Conservation (phyloP, 768 basidiomycete genomes). For the Boletus pseudo-olivaceus region DNA sequence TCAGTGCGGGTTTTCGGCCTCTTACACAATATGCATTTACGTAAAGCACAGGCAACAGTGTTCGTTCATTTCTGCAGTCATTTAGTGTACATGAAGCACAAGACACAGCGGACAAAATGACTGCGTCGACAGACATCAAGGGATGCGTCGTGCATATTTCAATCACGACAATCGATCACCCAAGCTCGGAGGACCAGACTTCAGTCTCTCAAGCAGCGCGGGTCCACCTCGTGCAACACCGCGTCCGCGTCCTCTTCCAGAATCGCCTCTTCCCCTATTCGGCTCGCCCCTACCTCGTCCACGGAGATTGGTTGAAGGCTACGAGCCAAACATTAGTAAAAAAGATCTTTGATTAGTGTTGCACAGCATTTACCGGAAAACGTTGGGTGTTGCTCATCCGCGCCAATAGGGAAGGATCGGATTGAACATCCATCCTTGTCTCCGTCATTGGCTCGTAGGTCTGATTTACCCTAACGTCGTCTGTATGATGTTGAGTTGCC, state of each 20-base stretch:
- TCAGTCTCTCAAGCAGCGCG: slow-evolving; percentile 17
- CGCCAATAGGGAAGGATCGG: slow-evolving; percentile 21
- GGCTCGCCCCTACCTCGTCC: slow-evolving; percentile 21
- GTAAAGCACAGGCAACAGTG: slow-evolving; percentile 6
- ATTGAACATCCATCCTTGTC: slow-evolving; percentile 10
- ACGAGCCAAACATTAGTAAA: neutral
- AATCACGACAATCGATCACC: slow-evolving; percentile 20
- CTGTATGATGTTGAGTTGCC: slow-evolving; percentile 4
- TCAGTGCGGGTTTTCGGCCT: neutral
- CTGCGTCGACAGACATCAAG: neutral
- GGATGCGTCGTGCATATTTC: neutral
- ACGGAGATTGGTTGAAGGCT: slow-evolving; percentile 17
- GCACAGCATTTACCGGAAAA: slow-evolving; percentile 17
- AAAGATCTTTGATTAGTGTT: neutral
- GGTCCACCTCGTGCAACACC: slow-evolving; percentile 16
- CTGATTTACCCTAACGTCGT: slow-evolving; percentile 5
- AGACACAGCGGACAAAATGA: neutral
- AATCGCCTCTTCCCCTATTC: slow-evolving; percentile 19
- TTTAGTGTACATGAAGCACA: neutral
- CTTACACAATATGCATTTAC: slow-evolving; percentile 12
- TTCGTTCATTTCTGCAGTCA: neutral
- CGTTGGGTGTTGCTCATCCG: slow-evolving; percentile 23
- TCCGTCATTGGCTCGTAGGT: slow-evolving; percentile 11
- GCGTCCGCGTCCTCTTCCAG: slow-evolving; percentile 22
- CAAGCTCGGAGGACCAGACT: slow-evolving; percentile 13